Evolutionary conservation across 768 basidiomycete species (phyloP).

Genomic region (Termitomyces sp.): DNA sequence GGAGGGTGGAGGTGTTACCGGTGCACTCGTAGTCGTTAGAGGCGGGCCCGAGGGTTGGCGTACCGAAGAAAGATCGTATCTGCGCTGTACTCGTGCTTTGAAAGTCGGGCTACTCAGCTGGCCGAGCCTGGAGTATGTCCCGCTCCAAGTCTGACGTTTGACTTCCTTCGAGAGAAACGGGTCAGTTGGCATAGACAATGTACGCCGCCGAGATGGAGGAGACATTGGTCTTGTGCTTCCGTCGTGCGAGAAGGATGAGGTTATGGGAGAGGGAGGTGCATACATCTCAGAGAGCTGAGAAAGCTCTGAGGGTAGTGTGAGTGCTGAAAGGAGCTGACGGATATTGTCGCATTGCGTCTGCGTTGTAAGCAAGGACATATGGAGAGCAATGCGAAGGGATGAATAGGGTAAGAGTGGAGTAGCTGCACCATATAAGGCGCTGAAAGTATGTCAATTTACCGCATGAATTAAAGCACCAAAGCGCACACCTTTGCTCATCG

Average conservation of each 20-base stretch:
- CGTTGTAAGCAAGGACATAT: slow-evolving; percentile 70
- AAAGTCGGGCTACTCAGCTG: slow-evolving; percentile 42
- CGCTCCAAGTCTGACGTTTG: slow-evolving; percentile 78
- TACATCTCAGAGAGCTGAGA: slow-evolving; percentile 86
- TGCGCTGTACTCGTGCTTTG: slow-evolving; percentile 47
- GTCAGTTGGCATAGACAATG: slow-evolving; percentile 20
- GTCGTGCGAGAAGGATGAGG: slow-evolving; percentile 6
- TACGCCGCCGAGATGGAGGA: slow-evolving; percentile 30
- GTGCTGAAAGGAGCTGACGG: slow-evolving; percentile 71
- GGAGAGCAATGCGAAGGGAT: slow-evolving; percentile 65
- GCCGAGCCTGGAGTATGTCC: slow-evolving; percentile 53
- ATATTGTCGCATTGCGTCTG: slow-evolving; percentile 81
- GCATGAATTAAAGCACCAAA: background rate
- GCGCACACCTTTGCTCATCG: slow-evolving; percentile 61
- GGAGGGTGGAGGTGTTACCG: slow-evolving; percentile 18
- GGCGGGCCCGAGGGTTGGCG: slow-evolving; percentile 25
- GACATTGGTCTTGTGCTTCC: slow-evolving; percentile 35
- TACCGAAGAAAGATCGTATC: slow-evolving; percentile 50
- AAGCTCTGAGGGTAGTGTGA: slow-evolving; percentile 69
- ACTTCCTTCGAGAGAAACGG: slow-evolving; percentile 20
- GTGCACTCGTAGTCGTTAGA: slow-evolving; percentile 34
- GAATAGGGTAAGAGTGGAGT: slow-evolving; percentile 48
- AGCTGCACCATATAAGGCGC: slow-evolving; percentile 33
- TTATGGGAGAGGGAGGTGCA: slow-evolving; percentile 65
- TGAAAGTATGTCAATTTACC: slow-evolving; percentile 7